Evolutionary conservation across 345 rosid genomes (phyloP), one percentile per base, ranked within the genome.

Genomic region (Lepidium didymum): DNA sequence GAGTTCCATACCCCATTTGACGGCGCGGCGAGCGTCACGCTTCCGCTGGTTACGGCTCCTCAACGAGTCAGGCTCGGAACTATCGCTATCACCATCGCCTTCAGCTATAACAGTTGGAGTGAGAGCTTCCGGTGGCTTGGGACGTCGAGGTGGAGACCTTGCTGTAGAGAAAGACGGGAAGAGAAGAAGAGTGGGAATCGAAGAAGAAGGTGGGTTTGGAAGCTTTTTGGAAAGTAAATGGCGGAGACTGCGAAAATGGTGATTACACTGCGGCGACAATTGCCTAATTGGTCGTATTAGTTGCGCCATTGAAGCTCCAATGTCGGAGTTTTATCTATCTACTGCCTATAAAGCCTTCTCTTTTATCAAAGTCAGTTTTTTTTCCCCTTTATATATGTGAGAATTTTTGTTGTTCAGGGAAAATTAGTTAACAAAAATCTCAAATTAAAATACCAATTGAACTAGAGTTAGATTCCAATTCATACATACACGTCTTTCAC

Each of bases 11-110:
- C 89, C 96, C 97, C 92, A 93, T 13, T 62, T 78, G 15, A 90
- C 85, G 41, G 96, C 88, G 56, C 84, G 96, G n/a, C 81, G 86
- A 69, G 98, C 96, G 54, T 90, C 94, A 71, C 96, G 91, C 77
- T 90, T 93, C 84, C 78, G 84, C 82, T 88, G 92, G 79, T 88
- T 85, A 42, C 88, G 85, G 65, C 96, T 93, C 81, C 45, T 88
- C 77, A 62, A 71, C 3, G 40, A 43, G 0, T 83, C 91, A 40
- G 85, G 69, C 53, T 83, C 96, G 15, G 80, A 75, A 37, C 69
- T 81, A 41, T 77, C 77, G 54, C 51, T 52, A 29, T 49, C 77
- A 15, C 69, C 68, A 55, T 66, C 85, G 16, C 68, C 60, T 51
- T 67, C 86, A 4, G 73, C 62, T 35, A 46, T 10, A 23, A 76